These are phyloP conservation scores for Crithidia mellificae DNA, from an alignment of 208 protist species.

Conservation along the genomic window DNA sequence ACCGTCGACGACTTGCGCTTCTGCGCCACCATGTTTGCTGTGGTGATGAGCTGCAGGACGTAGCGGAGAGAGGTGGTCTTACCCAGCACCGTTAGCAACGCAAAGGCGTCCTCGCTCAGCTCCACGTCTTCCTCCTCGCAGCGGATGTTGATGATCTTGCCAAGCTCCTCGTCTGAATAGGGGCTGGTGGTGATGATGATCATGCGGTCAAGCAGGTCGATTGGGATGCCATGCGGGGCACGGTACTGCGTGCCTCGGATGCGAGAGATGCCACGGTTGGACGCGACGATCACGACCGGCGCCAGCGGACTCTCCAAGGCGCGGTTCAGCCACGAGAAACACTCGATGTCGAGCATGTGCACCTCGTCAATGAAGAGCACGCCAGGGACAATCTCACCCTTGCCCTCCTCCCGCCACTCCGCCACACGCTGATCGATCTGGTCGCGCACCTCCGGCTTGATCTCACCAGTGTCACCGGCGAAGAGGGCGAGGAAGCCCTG, in stretches of 20 bases:
- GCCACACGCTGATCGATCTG: constrained; percentile 99
- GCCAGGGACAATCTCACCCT: constrained; percentile 99
- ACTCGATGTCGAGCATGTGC: constrained; percentile 99
- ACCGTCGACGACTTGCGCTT: constrained; percentile 95
- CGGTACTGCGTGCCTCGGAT: constrained; percentile 99
- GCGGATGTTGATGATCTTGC: constrained; percentile 97
- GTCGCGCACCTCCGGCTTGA: constrained; percentile 99
- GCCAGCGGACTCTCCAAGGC: constrained; percentile 98
- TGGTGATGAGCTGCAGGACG: constrained; percentile 99
- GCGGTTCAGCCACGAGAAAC: constrained; percentile 99
- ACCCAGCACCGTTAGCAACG: constrained; percentile 96
- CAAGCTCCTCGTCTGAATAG: constrained; percentile 96
- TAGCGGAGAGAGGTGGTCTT: constrained; percentile 98
- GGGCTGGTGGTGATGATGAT: constrained; percentile 98
- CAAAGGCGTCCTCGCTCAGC: constrained; percentile 96
- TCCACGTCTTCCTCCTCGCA: constrained; percentile 99
- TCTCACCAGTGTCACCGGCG: constrained; percentile 99
- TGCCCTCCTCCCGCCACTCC: constrained; percentile 99
- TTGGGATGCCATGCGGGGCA: constrained; percentile 98
- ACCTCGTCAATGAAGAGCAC: constrained; percentile 97
- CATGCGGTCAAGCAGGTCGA: constrained; percentile 98
- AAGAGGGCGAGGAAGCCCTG: constrained; percentile 99
- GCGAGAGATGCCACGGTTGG: constrained; percentile 98
- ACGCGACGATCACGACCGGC: constrained; percentile 99
- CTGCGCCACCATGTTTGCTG: constrained; percentile 93